Evolutionary conservation across 352 stramenopile species (phyloP).

Genomic region (Globisporangium carolinianum): DNA sequence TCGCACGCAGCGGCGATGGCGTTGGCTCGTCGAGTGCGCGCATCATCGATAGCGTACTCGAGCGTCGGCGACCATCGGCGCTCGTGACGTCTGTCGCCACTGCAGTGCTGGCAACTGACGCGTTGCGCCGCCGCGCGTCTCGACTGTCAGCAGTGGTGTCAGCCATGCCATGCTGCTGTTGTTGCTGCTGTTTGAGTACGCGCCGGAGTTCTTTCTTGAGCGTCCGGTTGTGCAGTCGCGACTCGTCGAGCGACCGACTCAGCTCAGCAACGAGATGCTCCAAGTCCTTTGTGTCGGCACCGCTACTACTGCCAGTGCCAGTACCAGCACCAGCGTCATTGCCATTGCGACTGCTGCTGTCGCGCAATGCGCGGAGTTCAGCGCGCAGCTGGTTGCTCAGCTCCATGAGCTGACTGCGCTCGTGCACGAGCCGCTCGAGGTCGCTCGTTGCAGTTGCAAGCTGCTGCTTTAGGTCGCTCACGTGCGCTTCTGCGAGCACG

Average conservation of each 20-base stretch:
- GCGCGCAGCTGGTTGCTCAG: conserved; percentile 69
- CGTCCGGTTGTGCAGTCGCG: conserved; percentile 65
- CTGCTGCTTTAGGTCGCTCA: conserved; percentile 35
- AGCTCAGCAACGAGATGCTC: conserved; percentile 67
- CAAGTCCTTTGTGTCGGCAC: conserved; percentile 56
- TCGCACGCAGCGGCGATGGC: not conserved
- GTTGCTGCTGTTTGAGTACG: conserved; percentile 63
- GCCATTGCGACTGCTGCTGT: not conserved
- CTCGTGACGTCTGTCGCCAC: not conserved
- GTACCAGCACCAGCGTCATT: too few relatives aligned
- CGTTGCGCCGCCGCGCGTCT: conserved; percentile 4
- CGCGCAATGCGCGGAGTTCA: conserved; percentile 42
- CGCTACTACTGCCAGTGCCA: too few relatives aligned
- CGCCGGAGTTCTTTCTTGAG: conserved; percentile 76
- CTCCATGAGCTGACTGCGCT: conserved; percentile 73
- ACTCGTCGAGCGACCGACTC: conserved; percentile 61
- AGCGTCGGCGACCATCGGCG: conserved; percentile 14
- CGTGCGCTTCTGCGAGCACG: conserved; percentile 22
- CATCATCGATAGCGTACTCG: conserved; percentile 68
- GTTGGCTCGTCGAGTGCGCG: conserved; percentile 22
- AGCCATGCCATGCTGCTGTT: conserved; percentile 14
- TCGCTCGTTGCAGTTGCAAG: conserved; percentile 40
- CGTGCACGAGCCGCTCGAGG: conserved; percentile 54
- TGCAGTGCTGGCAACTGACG: conserved; percentile 16
- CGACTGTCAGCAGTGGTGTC: not conserved